Evolutionary conservation across 1,139 yeast species (phyloP), one percentile per base, ranked within the genome.

Genomic region (Candida neerlandica): DNA sequence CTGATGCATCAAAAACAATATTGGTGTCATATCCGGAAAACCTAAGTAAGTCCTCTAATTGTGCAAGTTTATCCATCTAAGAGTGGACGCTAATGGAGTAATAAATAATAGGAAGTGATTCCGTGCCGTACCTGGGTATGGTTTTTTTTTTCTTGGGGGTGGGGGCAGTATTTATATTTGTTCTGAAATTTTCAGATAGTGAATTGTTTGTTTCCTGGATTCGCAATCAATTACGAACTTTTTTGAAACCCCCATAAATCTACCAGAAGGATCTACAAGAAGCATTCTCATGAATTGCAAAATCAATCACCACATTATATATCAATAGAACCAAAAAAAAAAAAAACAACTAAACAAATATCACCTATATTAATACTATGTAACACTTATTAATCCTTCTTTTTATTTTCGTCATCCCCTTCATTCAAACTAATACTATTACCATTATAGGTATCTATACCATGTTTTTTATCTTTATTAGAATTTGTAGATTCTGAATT

Each of bases 1-100:
- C 77, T 1, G 82, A 72, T 5, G 83, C 77, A 64, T 86, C 90
- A 11, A 68, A 45, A 5, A 74, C 68, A 2, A 72, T 51, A 5
- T 55, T 59, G n/a, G 57, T 56, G 39, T 50, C 51, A 23, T 50
- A 48, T 2, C 71, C 72, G 0, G 68, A 67, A 26, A 73, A 58
- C 50, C 60, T 58, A 14, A 74, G 62, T 15, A 74, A 61, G 29
- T 60, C 55, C 50, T 71, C 76, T 44, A 74, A 63, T 18, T 55
- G 56, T 5, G 66, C 54, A 12, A 68, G 49, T 50, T 57, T 61
- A 40, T 70, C 73, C 73, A 71, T 70, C 18, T 14, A 19, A 3
- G 12, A 14, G 7, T 4, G 30, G 14, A 2, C 14, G 11, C n/a
- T n/a, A n/a, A n/a, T n/a, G 14, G 10, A 14, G n/a, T 6, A 38